A percentile compares a stretch with the other conserved stretches of the same genome.
These are phyloP conservation scores for Blumeria hordei DNA, from an alignment of 2,329 filamentous ascomycete species.

Conservation along the genomic window DNA sequence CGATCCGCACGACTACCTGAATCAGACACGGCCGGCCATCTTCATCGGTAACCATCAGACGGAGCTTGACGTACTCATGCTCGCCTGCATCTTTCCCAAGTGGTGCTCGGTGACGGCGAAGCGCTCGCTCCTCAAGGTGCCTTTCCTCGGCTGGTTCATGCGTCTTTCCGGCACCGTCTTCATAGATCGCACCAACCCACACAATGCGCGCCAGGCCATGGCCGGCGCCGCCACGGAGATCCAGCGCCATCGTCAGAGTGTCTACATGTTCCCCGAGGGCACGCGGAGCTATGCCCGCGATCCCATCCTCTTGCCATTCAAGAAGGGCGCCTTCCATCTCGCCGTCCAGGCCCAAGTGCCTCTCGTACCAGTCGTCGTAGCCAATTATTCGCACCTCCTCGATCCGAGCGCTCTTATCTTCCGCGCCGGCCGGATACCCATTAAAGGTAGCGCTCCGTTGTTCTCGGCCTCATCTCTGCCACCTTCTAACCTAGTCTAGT, in stretches of 20 bases:
- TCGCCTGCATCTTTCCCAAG: slow-evolving; percentile 69
- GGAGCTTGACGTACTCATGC: slow-evolving; percentile 81
- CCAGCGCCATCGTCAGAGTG: slow-evolving; percentile 42
- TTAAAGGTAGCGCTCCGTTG: slow-evolving; percentile 34
- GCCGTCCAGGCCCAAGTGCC: slow-evolving; percentile 85
- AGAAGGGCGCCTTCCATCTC: slow-evolving; percentile 94
- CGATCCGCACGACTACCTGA: slow-evolving; percentile 32
- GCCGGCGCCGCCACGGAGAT: slow-evolving; percentile 64
- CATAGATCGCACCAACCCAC: slow-evolving; percentile 72
- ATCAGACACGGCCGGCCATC: slow-evolving; percentile 51
- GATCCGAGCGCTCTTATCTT: slow-evolving; percentile 40
- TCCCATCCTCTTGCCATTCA: slow-evolving; percentile 74
- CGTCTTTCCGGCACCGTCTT: slow-evolving; percentile 71
- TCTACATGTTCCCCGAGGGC: slow-evolving; percentile 79
- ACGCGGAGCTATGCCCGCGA: slow-evolving; percentile 74
- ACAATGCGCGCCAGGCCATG: slow-evolving; percentile 68
- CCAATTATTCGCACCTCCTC: slow-evolving; percentile 56
- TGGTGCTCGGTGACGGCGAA: slow-evolving; percentile 91
- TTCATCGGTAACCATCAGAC: slow-evolving; percentile 92
- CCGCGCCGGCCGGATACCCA: slow-evolving; percentile 42
- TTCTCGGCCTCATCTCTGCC: neutral
- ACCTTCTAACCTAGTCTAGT: slow-evolving; percentile 23
- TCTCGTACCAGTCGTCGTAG: slow-evolving; percentile 63
- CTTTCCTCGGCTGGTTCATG: slow-evolving; percentile 92
- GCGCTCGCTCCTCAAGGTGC: slow-evolving; percentile 51